Evolutionary conservation across 495 filamentous ascomycete species (phyloP), one percentile per base, ranked within the genome.

Genomic region (Aspergillus baeticus): DNA sequence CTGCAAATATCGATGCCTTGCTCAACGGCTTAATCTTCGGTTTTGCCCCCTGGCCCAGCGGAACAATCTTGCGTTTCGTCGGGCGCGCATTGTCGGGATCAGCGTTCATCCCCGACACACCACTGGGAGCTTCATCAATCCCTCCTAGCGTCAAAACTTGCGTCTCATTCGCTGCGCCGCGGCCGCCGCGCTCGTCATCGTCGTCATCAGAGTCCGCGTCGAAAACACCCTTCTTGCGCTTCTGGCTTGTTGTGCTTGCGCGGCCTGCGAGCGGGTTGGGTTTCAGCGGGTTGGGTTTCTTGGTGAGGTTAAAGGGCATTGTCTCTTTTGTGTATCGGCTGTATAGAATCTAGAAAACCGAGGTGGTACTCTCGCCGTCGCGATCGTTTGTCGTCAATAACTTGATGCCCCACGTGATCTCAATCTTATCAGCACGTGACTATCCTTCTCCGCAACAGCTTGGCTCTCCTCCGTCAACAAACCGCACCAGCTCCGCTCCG

Each of bases 161-260:
- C 33, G 61, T 44, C n/a, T 56, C 58, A 29, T 57, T 59, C 2
- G 6, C n/a, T 23, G 18, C 13, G 18, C 33, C n/a, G 23, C n/a
- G n/a, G n/a, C 34, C 34, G 15, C 7, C 2, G 34, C 20, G 15
- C 74, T 71, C n/a, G 73, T 65, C 5, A 34, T n/a, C 26, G 4
- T 78, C 77, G 51, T 79, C 72, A 10, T 77, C 76, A 17, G 69
- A 68, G 47, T 69, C 79, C 4, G 76, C 76, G 52, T 78, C 77
- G 59, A 81, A 79, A 39, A 81, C 74, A 14, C 68, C 70, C 59
- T 78, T 80, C 61, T 81, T 81, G 67, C 69, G 75, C 61, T 71
- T 81, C 62, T 75, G 74, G 18, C 46, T n/a, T n/a, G n/a, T n/a
- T n/a, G n/a, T n/a, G n/a, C n/a, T n/a, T n/a, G n/a, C 21, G 38